Evolutionary conservation across 352 stramenopile genomes (phyloP).

Genomic region (Phytophthora europaea): DNA sequence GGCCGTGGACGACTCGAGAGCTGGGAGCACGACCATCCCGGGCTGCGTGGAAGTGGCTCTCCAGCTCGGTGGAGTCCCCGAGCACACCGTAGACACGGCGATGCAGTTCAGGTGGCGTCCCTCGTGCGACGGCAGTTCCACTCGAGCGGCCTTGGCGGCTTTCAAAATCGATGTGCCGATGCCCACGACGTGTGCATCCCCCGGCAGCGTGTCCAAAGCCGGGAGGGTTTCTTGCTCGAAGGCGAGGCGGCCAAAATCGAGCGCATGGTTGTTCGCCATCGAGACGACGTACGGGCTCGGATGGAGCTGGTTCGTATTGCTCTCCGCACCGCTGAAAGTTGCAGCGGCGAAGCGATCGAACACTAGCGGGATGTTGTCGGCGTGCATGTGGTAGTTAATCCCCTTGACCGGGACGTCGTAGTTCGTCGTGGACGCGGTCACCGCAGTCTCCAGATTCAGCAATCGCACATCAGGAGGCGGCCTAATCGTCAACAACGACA

Average conservation of each 20-base stretch:
- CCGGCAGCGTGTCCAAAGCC: constrained; percentile 28
- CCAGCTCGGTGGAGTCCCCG: constrained; percentile 48
- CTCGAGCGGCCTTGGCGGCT: constrained; percentile 28
- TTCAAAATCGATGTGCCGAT: constrained; percentile 32
- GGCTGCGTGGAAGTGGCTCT: constrained; percentile 29
- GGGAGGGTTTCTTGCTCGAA: constrained; percentile 50
- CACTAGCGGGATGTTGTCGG: constrained; percentile 30
- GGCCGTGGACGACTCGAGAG: constrained; percentile 15
- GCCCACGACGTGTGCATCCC: constrained; percentile 30
- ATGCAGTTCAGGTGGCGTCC: constrained; percentile 34
- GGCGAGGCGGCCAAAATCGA: constrained; percentile 52
- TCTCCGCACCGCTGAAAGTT: constrained; percentile 8
- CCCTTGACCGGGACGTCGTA: constrained; percentile 45
- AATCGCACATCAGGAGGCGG: constrained; percentile 45
- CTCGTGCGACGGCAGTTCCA: constrained; percentile 8
- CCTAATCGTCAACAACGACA: constrained; percentile 28
- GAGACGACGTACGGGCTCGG: constrained; percentile 49
- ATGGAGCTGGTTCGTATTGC: neutral
- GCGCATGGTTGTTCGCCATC: constrained; percentile 57
- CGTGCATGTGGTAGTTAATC: constrained; percentile 48
- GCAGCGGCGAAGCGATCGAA: constrained; percentile 26
- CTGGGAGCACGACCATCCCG: constrained; percentile 44
- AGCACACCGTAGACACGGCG: constrained; percentile 35
- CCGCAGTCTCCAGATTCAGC: constrained; percentile 55
- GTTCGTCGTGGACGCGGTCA: constrained; percentile 48